Percentiles rank a stretch among this genome's conserved stretches.
phyloP scores from a whole-genome alignment of 176 grass and related monocot species.

The Pontederia crassipes region DNA sequence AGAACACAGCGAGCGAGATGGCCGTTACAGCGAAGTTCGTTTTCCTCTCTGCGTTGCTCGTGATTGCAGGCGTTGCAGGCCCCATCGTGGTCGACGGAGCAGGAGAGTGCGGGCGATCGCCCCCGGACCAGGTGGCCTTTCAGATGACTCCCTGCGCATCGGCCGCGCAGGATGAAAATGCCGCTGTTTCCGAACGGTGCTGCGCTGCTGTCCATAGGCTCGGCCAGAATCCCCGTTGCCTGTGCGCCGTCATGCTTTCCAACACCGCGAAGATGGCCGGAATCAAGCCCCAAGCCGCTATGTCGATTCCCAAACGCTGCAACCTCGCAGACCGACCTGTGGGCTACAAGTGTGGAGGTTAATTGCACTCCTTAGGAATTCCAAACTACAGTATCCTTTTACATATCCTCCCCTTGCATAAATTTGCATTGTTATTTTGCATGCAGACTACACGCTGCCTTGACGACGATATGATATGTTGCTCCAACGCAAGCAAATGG shows the following conservation, averaged over 20 bases:
- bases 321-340: slow-evolving; percentile 52
- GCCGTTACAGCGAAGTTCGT: slow-evolving; percentile 28
- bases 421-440: no score
- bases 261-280: slow-evolving; percentile 43
- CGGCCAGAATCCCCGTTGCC: slow-evolving; percentile 43
- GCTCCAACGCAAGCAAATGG: background rate
- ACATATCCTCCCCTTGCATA: background rate
- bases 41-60: slow-evolving; percentile 25
- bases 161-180: slow-evolving; percentile 40
- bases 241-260: slow-evolving; percentile 79
- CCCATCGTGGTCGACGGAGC: slow-evolving; percentile 31
- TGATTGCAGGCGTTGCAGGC: slow-evolving; percentile 17
- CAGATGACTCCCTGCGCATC: slow-evolving; percentile 49
- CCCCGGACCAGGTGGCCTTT: slow-evolving; percentile 42
- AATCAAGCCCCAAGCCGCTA: slow-evolving; percentile 56
- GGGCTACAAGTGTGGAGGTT: slow-evolving; percentile 82
- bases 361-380: background rate
- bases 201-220: slow-evolving; percentile 53
- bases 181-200: slow-evolving; percentile 34
- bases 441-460: slow-evolving; percentile 46
- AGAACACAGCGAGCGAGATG: slow-evolving; percentile 20
- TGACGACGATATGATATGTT: slow-evolving; percentile 22
- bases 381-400: background rate
- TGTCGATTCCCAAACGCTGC: slow-evolving; percentile 78
- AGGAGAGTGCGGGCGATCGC: slow-evolving; percentile 49